These are phyloP conservation scores for Uromyces viciae-fabae DNA, from an alignment of 1,284 basidiomycete genomes.

Conservation along the genomic window DNA sequence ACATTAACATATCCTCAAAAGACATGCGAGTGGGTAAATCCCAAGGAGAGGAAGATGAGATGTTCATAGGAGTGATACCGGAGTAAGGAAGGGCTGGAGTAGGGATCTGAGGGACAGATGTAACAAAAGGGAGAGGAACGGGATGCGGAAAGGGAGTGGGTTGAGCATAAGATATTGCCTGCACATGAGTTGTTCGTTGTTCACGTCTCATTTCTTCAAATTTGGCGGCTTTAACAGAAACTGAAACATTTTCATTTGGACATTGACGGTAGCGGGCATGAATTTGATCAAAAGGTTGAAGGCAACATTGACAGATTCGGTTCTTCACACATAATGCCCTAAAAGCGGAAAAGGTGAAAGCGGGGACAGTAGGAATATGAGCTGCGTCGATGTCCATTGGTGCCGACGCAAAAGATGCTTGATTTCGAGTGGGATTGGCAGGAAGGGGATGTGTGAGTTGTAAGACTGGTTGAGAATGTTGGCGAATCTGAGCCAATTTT, in stretches of 20 bases:
- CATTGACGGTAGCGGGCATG: neutral
- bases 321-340: neutral
- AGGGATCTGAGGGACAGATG: too few species aligned
- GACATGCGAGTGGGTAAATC: neutral
- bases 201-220: neutral
- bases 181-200: neutral
- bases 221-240: neutral
- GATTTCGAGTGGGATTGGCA: too few species aligned
- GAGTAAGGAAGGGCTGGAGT: too few species aligned
- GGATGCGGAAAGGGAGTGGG: too few species aligned
- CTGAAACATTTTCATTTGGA: neutral
- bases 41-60: too few species aligned
- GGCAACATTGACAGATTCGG: neutral
- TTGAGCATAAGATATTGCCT: too few species aligned
- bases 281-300: neutral
- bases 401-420: too few species aligned
- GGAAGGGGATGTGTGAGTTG: neutral
- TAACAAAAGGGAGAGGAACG: too few species aligned
- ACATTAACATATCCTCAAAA: neutral
- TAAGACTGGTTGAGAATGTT: neutral
- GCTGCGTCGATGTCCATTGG: neutral
- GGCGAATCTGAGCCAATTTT: neutral
- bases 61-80: too few species aligned
- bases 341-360: neutral
- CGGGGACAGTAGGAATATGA: neutral